Evolutionary conservation across 257 asterid species (phyloP).

Genomic region (Henckelia pumila): DNA sequence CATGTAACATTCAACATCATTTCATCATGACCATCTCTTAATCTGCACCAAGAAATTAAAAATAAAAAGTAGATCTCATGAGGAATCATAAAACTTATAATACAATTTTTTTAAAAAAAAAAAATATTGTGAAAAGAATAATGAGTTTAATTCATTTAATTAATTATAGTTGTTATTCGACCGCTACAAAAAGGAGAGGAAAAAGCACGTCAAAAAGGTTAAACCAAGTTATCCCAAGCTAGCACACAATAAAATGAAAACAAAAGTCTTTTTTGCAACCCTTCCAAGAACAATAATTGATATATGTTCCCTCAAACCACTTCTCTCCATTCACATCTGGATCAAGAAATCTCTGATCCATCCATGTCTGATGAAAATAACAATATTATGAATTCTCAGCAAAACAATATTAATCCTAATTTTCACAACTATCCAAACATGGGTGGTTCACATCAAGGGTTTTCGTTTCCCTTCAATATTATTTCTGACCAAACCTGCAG

Average conservation of each 20-base stretch:
- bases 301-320: background rate
- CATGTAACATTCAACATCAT: too few species aligned
- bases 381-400: slow-evolving; percentile 23
- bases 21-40: background rate
- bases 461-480: slow-evolving; percentile 49
- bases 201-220: slow-evolving; percentile 27
- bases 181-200: slow-evolving; percentile 1
- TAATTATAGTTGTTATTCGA: slow-evolving; percentile 20
- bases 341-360: background rate
- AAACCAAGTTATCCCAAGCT: slow-evolving; percentile 19
- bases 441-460: slow-evolving; percentile 37
- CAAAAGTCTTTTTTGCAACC: slow-evolving; percentile 1
- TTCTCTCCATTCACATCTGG: slow-evolving; percentile 12
- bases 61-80: background rate
- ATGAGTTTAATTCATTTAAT: background rate
- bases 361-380: slow-evolving; percentile 49
- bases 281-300: slow-evolving; percentile 12
- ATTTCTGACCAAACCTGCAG: slow-evolving; percentile 27
- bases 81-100: too few species aligned
- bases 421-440: slow-evolving; percentile 36
- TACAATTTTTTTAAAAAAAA: too few species aligned
- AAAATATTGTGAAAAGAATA: too few species aligned
- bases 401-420: slow-evolving; percentile 30
- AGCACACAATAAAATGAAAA: slow-evolving; percentile 12
- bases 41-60: background rate